A percentile compares a stretch with the other conserved stretches of the same genome.
Evolutionary conservation across 768 basidiomycete species (phyloP).

Genomic region (Psilocybe subaeruginosa): DNA sequence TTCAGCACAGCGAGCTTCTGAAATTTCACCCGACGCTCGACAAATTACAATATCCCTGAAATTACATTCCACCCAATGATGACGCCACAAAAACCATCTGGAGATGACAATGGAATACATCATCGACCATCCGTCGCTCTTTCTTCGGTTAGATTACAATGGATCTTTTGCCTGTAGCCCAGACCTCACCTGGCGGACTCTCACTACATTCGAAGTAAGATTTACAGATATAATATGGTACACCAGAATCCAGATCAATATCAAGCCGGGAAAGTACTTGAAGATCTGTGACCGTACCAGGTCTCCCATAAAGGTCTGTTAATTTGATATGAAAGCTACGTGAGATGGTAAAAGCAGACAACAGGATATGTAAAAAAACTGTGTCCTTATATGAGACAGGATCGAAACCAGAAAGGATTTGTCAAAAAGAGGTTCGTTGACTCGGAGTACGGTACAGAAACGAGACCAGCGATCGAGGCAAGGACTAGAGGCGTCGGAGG

Average conservation of each 20-base stretch:
- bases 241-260: slow-evolving; percentile 8
- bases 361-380: background rate
- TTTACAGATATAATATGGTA: background rate
- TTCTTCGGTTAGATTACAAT: background rate
- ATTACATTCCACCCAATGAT: background rate
- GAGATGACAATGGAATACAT: background rate
- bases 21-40: background rate
- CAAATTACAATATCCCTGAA: background rate
- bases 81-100: background rate
- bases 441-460: background rate
- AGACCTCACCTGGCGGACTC: too few relatives aligned
- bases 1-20: background rate
- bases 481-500: background rate
- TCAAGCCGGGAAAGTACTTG: slow-evolving; percentile 9
- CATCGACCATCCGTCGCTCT: background rate
- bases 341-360: slow-evolving; percentile 1
- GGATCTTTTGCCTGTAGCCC: too few relatives aligned
- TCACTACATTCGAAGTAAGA: background rate
- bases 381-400: background rate
- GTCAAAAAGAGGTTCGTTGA: background rate
- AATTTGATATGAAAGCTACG: background rate
- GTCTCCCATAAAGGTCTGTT: background rate
- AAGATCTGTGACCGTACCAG: slow-evolving; percentile 5
- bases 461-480: background rate
- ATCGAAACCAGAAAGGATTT: background rate